phyloP scores from a whole-genome alignment of 2,329 filamentous ascomycete genomes.

The Chalara sp. region DNA sequence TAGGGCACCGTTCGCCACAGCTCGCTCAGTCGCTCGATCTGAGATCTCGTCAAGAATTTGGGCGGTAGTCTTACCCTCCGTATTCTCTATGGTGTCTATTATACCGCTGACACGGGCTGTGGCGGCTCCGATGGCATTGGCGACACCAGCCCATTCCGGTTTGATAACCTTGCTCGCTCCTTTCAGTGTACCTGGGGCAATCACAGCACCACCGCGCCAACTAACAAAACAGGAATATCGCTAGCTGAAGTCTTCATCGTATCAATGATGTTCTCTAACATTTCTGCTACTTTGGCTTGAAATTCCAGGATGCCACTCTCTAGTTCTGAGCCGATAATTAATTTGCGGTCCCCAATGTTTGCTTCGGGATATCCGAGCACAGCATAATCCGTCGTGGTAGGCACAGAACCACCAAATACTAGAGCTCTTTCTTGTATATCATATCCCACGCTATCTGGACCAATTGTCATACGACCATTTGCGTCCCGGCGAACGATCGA shows the following conservation, averaged over 20 bases:
- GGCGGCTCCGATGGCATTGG: constrained; percentile 54
- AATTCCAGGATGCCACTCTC: constrained; percentile 12
- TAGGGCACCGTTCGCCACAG: constrained; percentile 13
- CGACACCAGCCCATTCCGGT: constrained; percentile 44
- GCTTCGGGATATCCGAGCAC: constrained; percentile 20
- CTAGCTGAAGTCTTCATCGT: constrained; percentile 48
- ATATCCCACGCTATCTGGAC: constrained; percentile 49
- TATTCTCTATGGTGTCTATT: constrained; percentile 18
- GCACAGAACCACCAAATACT: constrained; percentile 44
- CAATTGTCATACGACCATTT: constrained; percentile 31
- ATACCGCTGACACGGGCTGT: constrained; percentile 23
- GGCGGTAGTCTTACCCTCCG: constrained; percentile 9
- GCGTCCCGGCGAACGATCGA: constrained; percentile 30
- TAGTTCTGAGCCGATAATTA: constrained; percentile 12
- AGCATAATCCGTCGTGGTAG: constrained; percentile 47
- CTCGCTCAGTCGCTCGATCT: constrained; percentile 11
- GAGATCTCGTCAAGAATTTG: constrained; percentile 13
- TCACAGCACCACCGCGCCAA: constrained; percentile 49
- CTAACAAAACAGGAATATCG: constrained; percentile 44
- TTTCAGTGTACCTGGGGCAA: constrained; percentile 34
- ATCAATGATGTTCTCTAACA: constrained; percentile 46
- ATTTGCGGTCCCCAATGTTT: constrained; percentile 9
- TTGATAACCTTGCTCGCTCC: constrained; percentile 42
- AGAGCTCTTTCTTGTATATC: constrained; percentile 39
- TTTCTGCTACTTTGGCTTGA: constrained; percentile 25